These are phyloP conservation scores for Gracilaria domingensis DNA, from an alignment of 23 red algal genomes.

Conservation along the genomic window DNA sequence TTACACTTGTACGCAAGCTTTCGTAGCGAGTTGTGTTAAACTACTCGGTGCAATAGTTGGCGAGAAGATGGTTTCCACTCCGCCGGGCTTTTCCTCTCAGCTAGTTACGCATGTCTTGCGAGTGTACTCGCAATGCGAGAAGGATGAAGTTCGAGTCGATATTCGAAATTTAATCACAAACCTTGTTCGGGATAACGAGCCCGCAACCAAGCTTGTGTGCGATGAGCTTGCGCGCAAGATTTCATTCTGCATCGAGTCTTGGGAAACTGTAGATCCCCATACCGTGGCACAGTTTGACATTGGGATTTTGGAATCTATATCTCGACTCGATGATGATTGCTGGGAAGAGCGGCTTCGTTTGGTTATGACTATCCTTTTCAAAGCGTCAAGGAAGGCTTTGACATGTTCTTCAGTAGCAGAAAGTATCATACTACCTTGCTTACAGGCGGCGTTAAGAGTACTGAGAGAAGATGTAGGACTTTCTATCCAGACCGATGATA, in stretches of 20 bases:
- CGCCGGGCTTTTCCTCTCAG: conserved; percentile 14
- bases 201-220: conserved; percentile 57
- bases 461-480: conserved; percentile 30
- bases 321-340: conserved; percentile 44
- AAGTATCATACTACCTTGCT: conserved; percentile 69
- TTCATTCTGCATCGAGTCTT: conserved; percentile 75
- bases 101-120: conserved; percentile 32
- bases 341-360: conserved; percentile 74
- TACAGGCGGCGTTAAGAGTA: conserved; percentile 54
- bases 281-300: conserved; percentile 70
- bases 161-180: conserved; percentile 55
- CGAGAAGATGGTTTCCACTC: background rate
- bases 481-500: conserved; percentile 4
- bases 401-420: conserved; percentile 61
- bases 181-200: conserved; percentile 57
- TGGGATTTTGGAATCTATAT: conserved; percentile 57
- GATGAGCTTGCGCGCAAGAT: conserved; percentile 56
- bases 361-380: conserved; percentile 73
- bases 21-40: conserved; percentile 52
- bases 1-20: conserved; percentile 72
- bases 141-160: conserved; percentile 32
- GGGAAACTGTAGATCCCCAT: conserved; percentile 63
- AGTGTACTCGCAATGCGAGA: conserved; percentile 56
- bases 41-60: conserved; percentile 23
- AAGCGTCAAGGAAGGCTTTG: conserved; percentile 52